Evolutionary conservation across 2,329 filamentous ascomycete genomes (phyloP), one percentile per base, ranked within the genome.

Genomic region (Fusarium phyllophilum): DNA sequence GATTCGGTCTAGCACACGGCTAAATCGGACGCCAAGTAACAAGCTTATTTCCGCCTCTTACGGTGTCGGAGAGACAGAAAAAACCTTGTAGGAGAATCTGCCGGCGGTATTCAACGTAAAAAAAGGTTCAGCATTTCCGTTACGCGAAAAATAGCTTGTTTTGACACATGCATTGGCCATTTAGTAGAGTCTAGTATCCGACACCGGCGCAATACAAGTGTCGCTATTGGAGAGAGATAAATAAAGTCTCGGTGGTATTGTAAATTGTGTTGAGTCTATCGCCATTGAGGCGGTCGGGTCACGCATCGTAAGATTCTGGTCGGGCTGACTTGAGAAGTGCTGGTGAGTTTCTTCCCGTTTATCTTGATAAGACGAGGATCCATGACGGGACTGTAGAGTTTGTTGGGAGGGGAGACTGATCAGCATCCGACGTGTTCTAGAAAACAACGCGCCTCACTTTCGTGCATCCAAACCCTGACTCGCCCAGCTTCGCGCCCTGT

Each of bases 101-200:
- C 39, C 54, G 49, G 33, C 51, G 62, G 49, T 42, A 60, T 44
- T 55, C 20, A 41, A 39, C 18, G 26, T 26, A 20, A 46, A 33
- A 8, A 56, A 36, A 45, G 34, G 36, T 45, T 42, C 31, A 34
- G 22, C 36, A 51, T 72, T 72, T 74, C 26, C 58, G 72, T 74
- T 74, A 74, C 72, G 72, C 64, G 64, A 74, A 56, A 74, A 58
- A 56, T 74, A 62, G 42, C 55, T 58, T 68, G 57, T 62, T 59
- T 74, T 74, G 71, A 74, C 72, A 74, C 72, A 74, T 61, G 31
- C 34, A 74, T 61, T 65, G 45, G 33, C 8, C 18, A 11, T 52
- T 54, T 55, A 62, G 72, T 74, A 71, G 72, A 72, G 39, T 62
- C 48, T 38, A 62, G 58, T 44, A 73, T 55, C 70, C 66, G 60